Base-by-base conservation (phyloP, 768 basidiomycete species). In the Auricularia auricula-judae region DNA sequence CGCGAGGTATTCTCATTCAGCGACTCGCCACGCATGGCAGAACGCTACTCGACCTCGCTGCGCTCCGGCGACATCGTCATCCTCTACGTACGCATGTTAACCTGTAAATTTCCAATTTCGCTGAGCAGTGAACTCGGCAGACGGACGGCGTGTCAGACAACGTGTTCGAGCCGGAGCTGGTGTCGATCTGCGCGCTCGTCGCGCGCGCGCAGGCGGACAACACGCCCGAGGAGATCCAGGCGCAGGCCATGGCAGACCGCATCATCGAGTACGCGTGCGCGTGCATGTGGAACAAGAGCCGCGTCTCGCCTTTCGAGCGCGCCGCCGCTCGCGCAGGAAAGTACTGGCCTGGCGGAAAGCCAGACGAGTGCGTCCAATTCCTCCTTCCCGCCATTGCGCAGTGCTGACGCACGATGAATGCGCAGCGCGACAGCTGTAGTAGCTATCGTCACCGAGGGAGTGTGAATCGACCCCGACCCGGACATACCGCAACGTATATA, bases 201-300 rank as follows among this genome's bases (percentile, higher is more conserved):
- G 80, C 83, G 21, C 82, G 87, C 11, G 72, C 79, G 59, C 81
- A 33, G 23, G 21, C 56, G 23, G 58, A 36, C 58, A 29, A 14
- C 43, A 80, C 78, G 3, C 70, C 83, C 1, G 89, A 90, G 66
- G 82, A 82, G 43, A 73, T 77, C 36, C 84, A 85, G 70, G 87
- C 85, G 2, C 86, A 91, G 70, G 75, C 76, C 14, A 86, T 93
- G 73, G 87, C 91, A 5, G 84, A 91, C 69, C 81, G 84, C 23
- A 77, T 91, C 61, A 84, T 91, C 2, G 80, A 86, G 39, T 87
- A 88, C 69, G 82, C 91, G 2, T 79, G 78, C 65, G 73, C 77
- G 34, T 89, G 87, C 71, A 92, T 93, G 91, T 76, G 74, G 66
- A 85, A 83, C 70, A 82, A 80, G 66, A 79, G 75, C 63, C 77